These are phyloP conservation scores for Termitomyces sp. DNA, from an alignment of 768 basidiomycete species.

Conservation along the genomic window DNA sequence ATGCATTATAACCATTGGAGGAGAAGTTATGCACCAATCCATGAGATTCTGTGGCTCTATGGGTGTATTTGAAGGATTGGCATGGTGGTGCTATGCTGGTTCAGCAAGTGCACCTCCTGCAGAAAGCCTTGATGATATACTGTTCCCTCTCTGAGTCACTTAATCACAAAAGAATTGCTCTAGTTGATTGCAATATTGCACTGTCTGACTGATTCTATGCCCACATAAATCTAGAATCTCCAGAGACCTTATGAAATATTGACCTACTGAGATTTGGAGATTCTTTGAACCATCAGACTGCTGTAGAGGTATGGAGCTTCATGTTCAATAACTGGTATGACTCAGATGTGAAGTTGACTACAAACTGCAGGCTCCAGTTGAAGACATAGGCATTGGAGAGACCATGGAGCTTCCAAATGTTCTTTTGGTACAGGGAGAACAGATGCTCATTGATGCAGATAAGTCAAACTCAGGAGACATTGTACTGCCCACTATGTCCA, in stretches of 20 bases:
- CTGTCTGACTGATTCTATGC: not conserved
- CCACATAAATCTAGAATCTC: not conserved
- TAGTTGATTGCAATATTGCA: not conserved
- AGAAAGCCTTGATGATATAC: not conserved
- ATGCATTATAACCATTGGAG: not conserved
- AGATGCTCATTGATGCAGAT: not conserved
- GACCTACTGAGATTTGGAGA: not conserved
- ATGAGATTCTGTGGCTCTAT: not conserved
- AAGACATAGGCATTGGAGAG: no score
- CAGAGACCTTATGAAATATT: not conserved
- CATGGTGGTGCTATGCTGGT: not conserved
- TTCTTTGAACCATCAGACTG: no score
- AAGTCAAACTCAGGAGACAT: not conserved
- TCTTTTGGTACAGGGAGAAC: no score
- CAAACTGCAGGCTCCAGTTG: no score
- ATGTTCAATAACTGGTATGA: no score
- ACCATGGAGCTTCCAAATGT: no score
- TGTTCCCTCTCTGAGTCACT: not conserved
- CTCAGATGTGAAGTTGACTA: no score
- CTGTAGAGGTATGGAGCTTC: no score
- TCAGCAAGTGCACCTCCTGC: not conserved
- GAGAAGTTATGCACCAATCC: not conserved
- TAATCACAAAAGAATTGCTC: not conserved
- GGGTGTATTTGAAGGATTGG: not conserved
- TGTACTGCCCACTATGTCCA: no score